Evolutionary conservation across 2,329 filamentous ascomycete species (phyloP).

Genomic region (Gremmenia infestans): DNA sequence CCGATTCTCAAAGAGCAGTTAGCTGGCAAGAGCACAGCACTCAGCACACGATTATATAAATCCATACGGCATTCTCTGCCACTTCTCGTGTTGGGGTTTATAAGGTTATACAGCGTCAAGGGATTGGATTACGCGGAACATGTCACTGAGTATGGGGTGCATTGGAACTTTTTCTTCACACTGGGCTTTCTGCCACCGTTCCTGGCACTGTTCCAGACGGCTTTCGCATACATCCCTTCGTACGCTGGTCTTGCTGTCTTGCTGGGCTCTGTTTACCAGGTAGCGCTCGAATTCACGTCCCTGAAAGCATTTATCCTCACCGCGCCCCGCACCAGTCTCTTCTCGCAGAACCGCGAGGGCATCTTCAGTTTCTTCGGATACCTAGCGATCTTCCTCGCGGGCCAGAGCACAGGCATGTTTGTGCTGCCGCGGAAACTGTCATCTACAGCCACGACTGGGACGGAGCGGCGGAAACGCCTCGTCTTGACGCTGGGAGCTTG

Average conservation of each 20-base stretch:
- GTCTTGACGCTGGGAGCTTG: conserved; percentile 60
- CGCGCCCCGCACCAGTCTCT: conserved; percentile 69
- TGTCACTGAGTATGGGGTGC: conserved; percentile 93
- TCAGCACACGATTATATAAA: conserved; percentile 54
- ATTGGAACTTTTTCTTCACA: conserved; percentile 99
- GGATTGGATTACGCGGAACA: conserved; percentile 94
- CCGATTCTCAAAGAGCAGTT: conserved; percentile 67
- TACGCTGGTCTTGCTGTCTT: conserved; percentile 70
- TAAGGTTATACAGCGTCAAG: conserved; percentile 85
- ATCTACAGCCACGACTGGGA: conserved; percentile 37
- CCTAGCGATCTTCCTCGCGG: conserved; percentile 87
- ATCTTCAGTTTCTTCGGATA: conserved; percentile 95
- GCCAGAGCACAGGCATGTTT: conserved; percentile 76
- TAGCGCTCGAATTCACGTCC: conserved; percentile 68
- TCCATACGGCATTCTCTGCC: conserved; percentile 80
- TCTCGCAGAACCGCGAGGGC: conserved; percentile 91
- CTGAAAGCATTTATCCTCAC: conserved; percentile 79
- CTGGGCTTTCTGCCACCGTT: conserved; percentile 84
- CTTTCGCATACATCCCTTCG: conserved; percentile 66
- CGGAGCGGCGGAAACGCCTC: conserved; percentile 50
- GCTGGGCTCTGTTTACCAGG: conserved; percentile 66
- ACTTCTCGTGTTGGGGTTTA: conserved; percentile 70
- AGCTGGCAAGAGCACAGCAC: conserved; percentile 43
- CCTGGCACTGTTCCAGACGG: conserved; percentile 73
- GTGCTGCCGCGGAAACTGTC: conserved; percentile 61